Conservation (phyloP, 2,329 filamentous ascomycete species). For the Fusarium veterinarium region DNA sequence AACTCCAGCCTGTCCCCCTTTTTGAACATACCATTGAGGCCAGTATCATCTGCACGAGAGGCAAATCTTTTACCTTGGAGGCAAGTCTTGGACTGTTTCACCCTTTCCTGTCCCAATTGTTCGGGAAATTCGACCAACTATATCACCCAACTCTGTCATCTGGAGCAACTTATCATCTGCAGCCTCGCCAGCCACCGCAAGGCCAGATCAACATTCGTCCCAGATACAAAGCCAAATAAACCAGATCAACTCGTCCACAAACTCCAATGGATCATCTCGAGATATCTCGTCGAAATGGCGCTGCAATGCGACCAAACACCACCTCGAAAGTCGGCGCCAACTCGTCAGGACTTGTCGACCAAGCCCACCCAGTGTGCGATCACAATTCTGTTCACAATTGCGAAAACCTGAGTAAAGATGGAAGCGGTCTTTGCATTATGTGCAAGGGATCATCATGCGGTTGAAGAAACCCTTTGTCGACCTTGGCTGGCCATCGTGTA, state of each 20-base stretch:
- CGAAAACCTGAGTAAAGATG: constrained; percentile 31
- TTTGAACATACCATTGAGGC: background rate
- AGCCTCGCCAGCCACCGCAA: background rate
- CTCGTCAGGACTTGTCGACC: constrained; percentile 29
- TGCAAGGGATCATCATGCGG: constrained; percentile 11
- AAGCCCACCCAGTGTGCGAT: constrained; percentile 40
- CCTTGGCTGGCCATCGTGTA: background rate
- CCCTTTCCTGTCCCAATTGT: background rate
- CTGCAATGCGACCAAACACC: constrained; percentile 8
- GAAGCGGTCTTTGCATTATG: constrained; percentile 41
- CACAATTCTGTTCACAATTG: constrained; percentile 43
- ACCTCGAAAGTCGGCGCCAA: background rate
- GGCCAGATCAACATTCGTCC: background rate
- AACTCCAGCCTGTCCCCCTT: constrained; percentile 14
- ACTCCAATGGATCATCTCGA: constrained; percentile 11
- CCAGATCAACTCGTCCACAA: background rate
- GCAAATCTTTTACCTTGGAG: background rate
- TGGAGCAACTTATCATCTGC: background rate
- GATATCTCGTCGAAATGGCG: background rate
- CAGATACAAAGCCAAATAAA: background rate
- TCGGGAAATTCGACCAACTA: background rate
- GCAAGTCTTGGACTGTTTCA: background rate
- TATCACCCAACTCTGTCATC: constrained; percentile 5
- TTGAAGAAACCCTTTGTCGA: background rate
- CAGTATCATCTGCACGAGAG: constrained; percentile 2